phyloP scores from a whole-genome alignment of 2,329 filamentous ascomycete species.

The Aspergillus intermedius region DNA sequence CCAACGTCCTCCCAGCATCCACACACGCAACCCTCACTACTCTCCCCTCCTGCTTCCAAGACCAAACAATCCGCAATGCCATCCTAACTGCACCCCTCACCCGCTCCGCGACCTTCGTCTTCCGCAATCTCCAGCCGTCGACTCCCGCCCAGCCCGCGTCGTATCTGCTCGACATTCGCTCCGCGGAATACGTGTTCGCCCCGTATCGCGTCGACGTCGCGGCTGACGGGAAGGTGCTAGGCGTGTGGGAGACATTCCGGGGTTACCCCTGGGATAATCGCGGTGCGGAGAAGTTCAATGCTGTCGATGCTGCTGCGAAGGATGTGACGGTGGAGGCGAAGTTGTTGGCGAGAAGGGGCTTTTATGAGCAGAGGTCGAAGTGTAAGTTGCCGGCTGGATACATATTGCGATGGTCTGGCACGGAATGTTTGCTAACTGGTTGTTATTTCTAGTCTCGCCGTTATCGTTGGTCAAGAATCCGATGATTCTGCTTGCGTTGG shows the following conservation, averaged over 20 bases:
- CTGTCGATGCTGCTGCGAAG: conserved; percentile 13
- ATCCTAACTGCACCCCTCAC: conserved; percentile 58
- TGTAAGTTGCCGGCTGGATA: conserved; percentile 52
- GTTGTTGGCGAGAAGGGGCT: conserved; percentile 60
- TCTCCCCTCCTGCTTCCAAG: conserved; percentile 26
- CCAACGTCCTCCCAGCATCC: conserved; percentile 35
- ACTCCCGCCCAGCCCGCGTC: conserved; percentile 35
- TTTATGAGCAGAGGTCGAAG: conserved; percentile 66
- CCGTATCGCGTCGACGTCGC: conserved; percentile 68
- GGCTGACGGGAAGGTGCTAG: conserved; percentile 44
- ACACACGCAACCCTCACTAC: conserved; percentile 49
- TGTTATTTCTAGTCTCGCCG: conserved; percentile 57
- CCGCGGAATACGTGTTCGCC: conserved; percentile 66
- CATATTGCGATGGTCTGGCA: background rate
- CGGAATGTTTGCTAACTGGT: conserved; percentile 3
- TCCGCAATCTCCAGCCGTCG: conserved; percentile 56
- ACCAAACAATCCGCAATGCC: conserved; percentile 41
- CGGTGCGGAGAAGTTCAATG: conserved; percentile 49
- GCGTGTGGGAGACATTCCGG: conserved; percentile 76
- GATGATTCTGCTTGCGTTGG: conserved; percentile 88
- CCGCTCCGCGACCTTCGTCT: conserved; percentile 64
- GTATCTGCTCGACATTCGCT: conserved; percentile 78
- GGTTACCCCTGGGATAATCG: conserved; percentile 87
- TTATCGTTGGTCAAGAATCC: conserved; percentile 82
- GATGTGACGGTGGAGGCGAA: conserved; percentile 55